Evolutionary conservation across 441 rosid species (phyloP), one percentile per base, ranked within the genome.

Genomic region (Arabidopsis lyrata): DNA sequence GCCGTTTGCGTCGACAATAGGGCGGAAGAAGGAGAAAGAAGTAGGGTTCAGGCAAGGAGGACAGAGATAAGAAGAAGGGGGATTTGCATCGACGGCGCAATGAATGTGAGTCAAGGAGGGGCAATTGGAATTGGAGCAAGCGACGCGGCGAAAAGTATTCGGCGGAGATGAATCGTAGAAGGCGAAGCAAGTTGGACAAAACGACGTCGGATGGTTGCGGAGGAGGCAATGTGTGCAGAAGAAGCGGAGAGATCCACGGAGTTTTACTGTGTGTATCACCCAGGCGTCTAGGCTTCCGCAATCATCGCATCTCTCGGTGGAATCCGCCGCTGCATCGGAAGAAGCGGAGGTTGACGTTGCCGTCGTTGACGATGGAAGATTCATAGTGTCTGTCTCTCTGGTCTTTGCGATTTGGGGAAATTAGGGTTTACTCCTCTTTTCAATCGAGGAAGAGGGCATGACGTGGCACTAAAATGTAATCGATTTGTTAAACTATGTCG

Each of bases 201-300:
- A 92, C 6, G 85, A 78, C n/a, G 79, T 67, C n/a, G 77, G 92
- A 60, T 87, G 90, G 76, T 73, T 79, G 29, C 74, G 82, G 75
- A 93, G 95, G 76, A 91, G 81, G 79, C 98, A 93, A 73, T 86
- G 79, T 63, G 90, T 91, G 83, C 98, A 93, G 72, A 86, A 79
- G 2, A 79, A 86, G 12, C 92, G 89, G 79, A 80, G 77, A 14
- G 48, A 47, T 24, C 83, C 83, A 15, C 90, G 84, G 69, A 82
- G 83, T 5, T 89, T 86, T 34, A 85, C 83, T 72, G 83, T 71
- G 84, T 93, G 98, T 73, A 88, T 88, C 49, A 90, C 71, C 77
- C 80, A 80, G 0, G 81, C 58, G 24, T 83, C 87, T 32, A n/a
- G 50, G 48, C 57, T 54, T 8, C 83, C 77, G 79, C 94, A 92